Evolutionary conservation across 2,329 filamentous ascomycete genomes (phyloP).

Genomic region (Arthrobotrys entomopaga): DNA sequence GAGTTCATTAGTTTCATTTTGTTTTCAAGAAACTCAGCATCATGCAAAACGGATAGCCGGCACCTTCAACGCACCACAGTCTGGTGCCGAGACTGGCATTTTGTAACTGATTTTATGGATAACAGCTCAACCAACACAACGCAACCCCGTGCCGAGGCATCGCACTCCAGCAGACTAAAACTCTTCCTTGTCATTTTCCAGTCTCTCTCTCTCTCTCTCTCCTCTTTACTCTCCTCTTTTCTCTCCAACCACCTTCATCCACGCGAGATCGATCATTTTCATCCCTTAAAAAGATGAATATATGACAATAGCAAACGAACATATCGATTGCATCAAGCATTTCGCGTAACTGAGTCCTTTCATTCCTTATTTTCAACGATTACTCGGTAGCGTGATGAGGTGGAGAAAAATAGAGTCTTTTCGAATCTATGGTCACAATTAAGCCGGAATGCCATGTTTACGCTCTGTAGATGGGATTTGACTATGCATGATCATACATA

Average conservation of each 20-base stretch:
- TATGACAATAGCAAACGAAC: not conserved
- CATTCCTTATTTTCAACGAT: not conserved
- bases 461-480: conserved; percentile 53
- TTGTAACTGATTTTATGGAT: too few relatives aligned
- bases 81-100: too few relatives aligned
- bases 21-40: too few relatives aligned
- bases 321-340: conserved; percentile 1
- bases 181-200: conserved; percentile 23
- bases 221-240: conserved; percentile 23
- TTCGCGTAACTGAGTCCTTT: conserved; percentile 52
- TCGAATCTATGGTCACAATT: conserved; percentile 48
- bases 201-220: not conserved
- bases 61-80: too few relatives aligned
- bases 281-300: conserved; percentile 7
- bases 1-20: too few relatives aligned
- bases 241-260: conserved; percentile 51
- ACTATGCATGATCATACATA: conserved; percentile 55
- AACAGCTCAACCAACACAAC: not conserved
- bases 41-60: not conserved
- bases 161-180: conserved; percentile 5
- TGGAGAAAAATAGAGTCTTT: conserved; percentile 39
- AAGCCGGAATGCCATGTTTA: conserved; percentile 54
- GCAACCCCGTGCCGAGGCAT: too few relatives aligned
- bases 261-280: conserved; percentile 29
- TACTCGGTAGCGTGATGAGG: conserved; percentile 52